Percentiles rank a stretch among this genome's conserved stretches.
Conservation (phyloP, 768 basidiomycete species). For the Lactifluus hygrophoroides region DNA sequence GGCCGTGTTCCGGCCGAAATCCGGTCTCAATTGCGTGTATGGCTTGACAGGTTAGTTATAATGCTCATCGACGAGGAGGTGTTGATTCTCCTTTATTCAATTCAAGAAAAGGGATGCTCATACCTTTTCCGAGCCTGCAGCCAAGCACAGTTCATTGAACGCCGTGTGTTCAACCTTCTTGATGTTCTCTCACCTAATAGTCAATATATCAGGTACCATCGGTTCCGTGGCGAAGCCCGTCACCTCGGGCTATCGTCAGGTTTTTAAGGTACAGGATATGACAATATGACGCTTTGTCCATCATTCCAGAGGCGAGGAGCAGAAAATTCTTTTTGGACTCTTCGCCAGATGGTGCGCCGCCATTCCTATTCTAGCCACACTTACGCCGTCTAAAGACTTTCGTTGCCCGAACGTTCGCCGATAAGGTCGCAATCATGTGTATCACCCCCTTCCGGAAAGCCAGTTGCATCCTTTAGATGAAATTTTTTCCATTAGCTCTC, state of each 20-base stretch:
- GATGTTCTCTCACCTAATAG: background rate
- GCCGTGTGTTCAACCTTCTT: background rate
- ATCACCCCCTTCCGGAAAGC: background rate
- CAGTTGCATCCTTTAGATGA: background rate
- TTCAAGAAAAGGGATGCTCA: background rate
- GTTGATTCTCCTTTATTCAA: no score
- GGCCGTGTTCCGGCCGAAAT: no score
- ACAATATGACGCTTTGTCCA: no score
- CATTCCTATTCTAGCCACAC: no score
- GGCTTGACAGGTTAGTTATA: no score
- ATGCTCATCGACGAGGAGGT: no score
- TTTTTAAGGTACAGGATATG: background rate
- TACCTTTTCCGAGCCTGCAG: background rate
- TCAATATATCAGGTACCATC: background rate
- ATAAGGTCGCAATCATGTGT: background rate
- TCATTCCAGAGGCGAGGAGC: background rate
- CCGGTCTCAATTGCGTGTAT: no score
- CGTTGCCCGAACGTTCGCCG: no score
- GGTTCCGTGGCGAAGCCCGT: background rate
- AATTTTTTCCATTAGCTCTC: background rate
- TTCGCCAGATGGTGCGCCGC: background rate
- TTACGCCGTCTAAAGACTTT: no score
- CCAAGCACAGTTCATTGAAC: background rate
- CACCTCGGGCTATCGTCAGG: background rate
- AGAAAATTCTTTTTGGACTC: background rate